Base-by-base conservation (phyloP, 1,284 basidiomycete species). In the Ustilago bromivora region DNA sequence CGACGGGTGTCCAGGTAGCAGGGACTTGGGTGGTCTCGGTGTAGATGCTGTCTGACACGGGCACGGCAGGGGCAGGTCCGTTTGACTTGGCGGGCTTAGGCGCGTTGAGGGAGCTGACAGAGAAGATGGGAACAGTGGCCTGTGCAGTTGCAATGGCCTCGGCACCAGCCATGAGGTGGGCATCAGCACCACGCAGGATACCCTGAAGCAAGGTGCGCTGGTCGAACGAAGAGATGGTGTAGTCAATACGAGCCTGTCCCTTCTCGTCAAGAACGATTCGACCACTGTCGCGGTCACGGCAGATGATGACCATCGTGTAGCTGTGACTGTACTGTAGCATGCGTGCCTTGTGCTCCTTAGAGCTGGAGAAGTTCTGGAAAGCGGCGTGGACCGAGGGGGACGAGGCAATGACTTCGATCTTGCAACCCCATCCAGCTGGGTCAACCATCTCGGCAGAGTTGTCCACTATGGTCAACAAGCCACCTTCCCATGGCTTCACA, bases 351-450 rank as follows among this genome's bases (percentile, higher is more conserved):
- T 87, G 87, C 59, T 86, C 82, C 52, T 78, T 67, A 4, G 84
- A 81, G 9, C 81, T 81, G 10, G 63, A 57, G 82, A 86, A 89
- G 49, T 82, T 85, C 19, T 80, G 67, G 64, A 86, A 86, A 12
- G 84, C 76, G 40, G 86, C 83, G 52, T 87, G 80, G 19, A 82
- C 76, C 19, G 81, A 82, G 2, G 88, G 88, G 64, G 86, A 81
- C 54, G 87, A 87, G 54, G 85, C 82, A 53, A 88, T 86, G 28
- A 87, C 87, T 76, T 88, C 88, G 61, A 89, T 80, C 85, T 88
- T 88, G 78, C 85, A 86, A 34, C 88, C 84, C 84, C 84, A 86
- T 43, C 84, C 84, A 11, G 77, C 73, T 32, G 79, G 62, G 70
- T 82, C 72, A 19, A 83, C 67, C 36, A 84, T 49, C 64, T 84